Base-by-base conservation (phyloP, 2,329 filamentous ascomycete genomes). In the Botryotinia globosa region DNA sequence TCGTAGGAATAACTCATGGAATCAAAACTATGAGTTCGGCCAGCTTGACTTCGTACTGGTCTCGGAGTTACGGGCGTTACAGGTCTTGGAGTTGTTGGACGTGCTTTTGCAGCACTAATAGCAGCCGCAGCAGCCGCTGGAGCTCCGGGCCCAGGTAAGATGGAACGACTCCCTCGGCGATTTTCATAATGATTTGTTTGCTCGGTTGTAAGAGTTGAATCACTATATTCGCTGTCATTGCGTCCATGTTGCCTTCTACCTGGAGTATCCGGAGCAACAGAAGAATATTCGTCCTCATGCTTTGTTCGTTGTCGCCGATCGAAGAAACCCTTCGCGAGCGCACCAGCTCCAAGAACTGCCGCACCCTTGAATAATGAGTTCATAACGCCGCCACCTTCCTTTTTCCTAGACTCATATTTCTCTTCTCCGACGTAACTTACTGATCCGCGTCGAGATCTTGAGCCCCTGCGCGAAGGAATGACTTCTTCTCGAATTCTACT, bases 381-480 rank as follows among this genome's bases (percentile, higher is more conserved):
- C 80, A 89, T 87, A 76, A 91, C 85, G 14, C 90, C 89, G 29
- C 87, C 86, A 6, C 84, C 83, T 54, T 83, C 81, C 73, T 79
- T 81, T 77, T 80, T 78, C 76, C 71, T 78, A 75, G 73, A 77
- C 9, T 79, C 81, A 73, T 87, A 87, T 80, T 94, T 93, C 76
- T 94, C 91, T 56, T 91, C 87, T 48, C 87, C 83, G 32, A 79
- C 73, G 75, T 89, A 90, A 69, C 89, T 91, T 7, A 84, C 85
- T 0, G 84, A 83, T 66, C 85, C 83, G 0, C 87, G 88, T 70
- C 80, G 62, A 37, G 69, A 69, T n/a, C 67, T 22, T 77, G 79
- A 76, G 4, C 80, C 84, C 45, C 84, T 82, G 59, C 86, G 83
- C 0, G 87, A 89, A 1, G 87, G 82, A 16, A 88, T 77, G 2